Base-by-base conservation (phyloP, 169 alveolate genomes). In the Theileria orientalis region DNA sequence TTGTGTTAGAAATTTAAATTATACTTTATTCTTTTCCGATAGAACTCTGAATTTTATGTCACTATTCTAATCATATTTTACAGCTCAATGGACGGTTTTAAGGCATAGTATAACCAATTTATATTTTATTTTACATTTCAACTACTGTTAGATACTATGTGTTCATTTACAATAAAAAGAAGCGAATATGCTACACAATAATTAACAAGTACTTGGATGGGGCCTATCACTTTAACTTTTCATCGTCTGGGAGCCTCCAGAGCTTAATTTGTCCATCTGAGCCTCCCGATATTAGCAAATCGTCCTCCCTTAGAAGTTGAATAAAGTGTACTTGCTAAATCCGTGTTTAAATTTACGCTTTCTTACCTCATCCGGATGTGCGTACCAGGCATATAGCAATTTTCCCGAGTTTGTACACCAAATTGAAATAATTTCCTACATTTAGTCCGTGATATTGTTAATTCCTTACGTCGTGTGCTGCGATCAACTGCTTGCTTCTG, bases 351-450 rank as follows among this genome's bases (percentile, higher is more conserved):
- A 33, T 23, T 23, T 16, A 47, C 16, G 33, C 37, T 0, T 5
- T 60, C 76, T 16, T 63, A 79, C 87, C 87, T 74, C 87, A 56
- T 79, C 52, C 35, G 71, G 69, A 61, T 79, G 87, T 14, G 87
- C 87, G 51, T 57, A 52, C 89, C 89, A 82, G 32, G 84, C 63
- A 41, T 67, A 82, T 41, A 82, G 64, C 80, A 82, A 74, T 37
- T 57, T 74, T 6, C 89, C 89, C 30, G 66, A 70, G 37, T 19
- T 56, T 14, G 69, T 57, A 52, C 89, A 82, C 89, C 89, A 82
- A 44, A 82, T 74, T 63, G 89, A 68, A n/a, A 82, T 74, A 23
- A 66, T 66, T 57, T 79, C 87, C 87, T 79, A 51, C 42, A 42
- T 9, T 14, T 29, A 32, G 16, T 62, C 23, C 19, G 57, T 16